Base-by-base conservation (phyloP, 2,329 filamentous ascomycete species). In the Cladosporium velox region DNA sequence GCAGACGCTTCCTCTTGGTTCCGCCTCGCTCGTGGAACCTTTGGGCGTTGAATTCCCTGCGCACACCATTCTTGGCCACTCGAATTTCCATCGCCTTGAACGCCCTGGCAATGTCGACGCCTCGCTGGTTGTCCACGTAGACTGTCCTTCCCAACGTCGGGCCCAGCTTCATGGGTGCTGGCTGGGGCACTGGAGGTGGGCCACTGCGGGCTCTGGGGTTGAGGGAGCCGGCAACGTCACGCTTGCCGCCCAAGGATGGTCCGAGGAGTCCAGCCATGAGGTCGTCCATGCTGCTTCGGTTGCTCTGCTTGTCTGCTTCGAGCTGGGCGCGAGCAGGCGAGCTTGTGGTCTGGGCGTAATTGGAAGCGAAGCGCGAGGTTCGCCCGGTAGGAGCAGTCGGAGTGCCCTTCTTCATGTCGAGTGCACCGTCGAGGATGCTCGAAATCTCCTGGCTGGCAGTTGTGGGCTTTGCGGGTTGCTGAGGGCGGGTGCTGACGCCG, bases 1-100 rank as follows among this genome's bases (percentile, higher is more conserved):
- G 82, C 71, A 92, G 78, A 73, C 91, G 85, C 87, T 95, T 96
- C 78, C 89, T 85, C 85, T 91, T 92, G 73, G 92, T 73, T 2
- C 91, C 92, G 0, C 85, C 85, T 57, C 92, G 81, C 82, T 95
- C 91, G 77, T 96, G 90, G 73, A 87, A 91, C 69, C 83, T 82
- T 79, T 95, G 91, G 69, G 72, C 76, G 24, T 78, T 76, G 63
- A 82, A 82, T 72, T 92, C 88, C 2, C 59, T 66, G 70, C 78
- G 82, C 60, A 95, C 80, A 52, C 78, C 82, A 74, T 94, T 93
- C 72, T 79, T 77, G 49, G 73, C 71, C 70, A 83, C 79, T 62
- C 79, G 69, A 14, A 75, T 72, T 26, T 81, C 80, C 68, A 88
- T 69, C 68, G 74, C 76, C 51, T 76, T 73, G 69, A 86, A 80